Base-by-base conservation (phyloP, 495 filamentous ascomycete species). In the Xylaria telfairii region DNA sequence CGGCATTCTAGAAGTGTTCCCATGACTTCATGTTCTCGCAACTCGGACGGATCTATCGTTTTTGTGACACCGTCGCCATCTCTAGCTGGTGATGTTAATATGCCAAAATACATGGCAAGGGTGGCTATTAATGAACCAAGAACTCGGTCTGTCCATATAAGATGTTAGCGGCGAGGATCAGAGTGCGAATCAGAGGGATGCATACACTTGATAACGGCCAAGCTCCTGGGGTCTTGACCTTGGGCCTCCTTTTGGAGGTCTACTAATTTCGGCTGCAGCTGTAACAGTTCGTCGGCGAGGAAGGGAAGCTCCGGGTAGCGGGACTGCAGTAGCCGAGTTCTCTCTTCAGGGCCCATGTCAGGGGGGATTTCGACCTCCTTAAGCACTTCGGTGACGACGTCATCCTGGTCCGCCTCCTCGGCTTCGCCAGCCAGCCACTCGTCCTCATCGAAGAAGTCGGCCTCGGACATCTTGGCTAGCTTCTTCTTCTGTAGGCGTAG, bases 251-350 rank as follows among this genome's bases (percentile, higher is more conserved):
- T 78, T 65, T 84, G 82, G 44, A 88, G 72, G 39, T 83, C 78
- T 21, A 92, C 81, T 66, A 95, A 86, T 5, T 90, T 77, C 21
- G 87, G 83, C 74, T 96, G 92, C 44, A 97, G 81, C 28, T 88
- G 84, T 65, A 90, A 76, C 72, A 95, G 93, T 74, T 97, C 94
- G 71, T 92, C 90, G 37, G 92, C 88, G 39, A 99, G 81, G 41
- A 90, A 91, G 69, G 95, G 91, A 74, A 98, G 97, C 76, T 99
- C 96, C 4, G 96, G 96, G 78, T 98, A 97, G 78, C 92, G 85
- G 8, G 89, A 85, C 69, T 90, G 89, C 60, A 99, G 76, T 17
- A 98, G 85, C 76, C 90, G 91, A 72, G 92, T 80, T 72, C 91
- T 87, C 75, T 98, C 95, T 49, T 92, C 90, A 4, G 86, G 79